phyloP scores from a whole-genome alignment of 2,329 filamentous ascomycete species.

The Curvularia sp. region DNA sequence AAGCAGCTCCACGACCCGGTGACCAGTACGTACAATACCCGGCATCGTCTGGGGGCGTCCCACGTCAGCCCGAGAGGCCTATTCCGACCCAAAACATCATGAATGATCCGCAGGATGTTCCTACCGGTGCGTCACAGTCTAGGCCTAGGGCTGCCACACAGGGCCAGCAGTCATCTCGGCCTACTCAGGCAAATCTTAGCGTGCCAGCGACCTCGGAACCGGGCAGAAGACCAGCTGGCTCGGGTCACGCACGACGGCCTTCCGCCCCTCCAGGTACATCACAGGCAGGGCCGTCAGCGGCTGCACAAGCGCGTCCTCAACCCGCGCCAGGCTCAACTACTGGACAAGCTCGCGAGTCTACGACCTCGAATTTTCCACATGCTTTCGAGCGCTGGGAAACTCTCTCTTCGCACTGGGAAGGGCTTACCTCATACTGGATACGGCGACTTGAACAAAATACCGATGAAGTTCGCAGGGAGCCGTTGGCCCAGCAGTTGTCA shows the following conservation, averaged over 20 bases:
- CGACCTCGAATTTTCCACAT: slow-evolving; percentile 80
- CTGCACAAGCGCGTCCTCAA: slow-evolving; percentile 39
- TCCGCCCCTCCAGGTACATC: slow-evolving; percentile 41
- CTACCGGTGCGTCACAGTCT: slow-evolving; percentile 38
- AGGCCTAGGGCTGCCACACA: slow-evolving; percentile 44
- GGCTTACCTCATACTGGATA: slow-evolving; percentile 96
- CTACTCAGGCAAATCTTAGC: slow-evolving; percentile 35
- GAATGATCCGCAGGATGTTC: slow-evolving; percentile 30
- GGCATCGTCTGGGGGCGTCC: slow-evolving; percentile 32
- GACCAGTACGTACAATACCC: slow-evolving; percentile 41
- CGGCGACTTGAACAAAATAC: slow-evolving; percentile 89
- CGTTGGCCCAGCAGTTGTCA: slow-evolving; percentile 84
- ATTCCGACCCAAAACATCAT: slow-evolving; percentile 30
- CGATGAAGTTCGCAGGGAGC: slow-evolving; percentile 80
- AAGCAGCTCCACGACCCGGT: slow-evolving; percentile 34
- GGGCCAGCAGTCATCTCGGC: slow-evolving; percentile 47
- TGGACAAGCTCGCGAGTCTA: slow-evolving; percentile 45
- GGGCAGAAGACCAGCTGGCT: slow-evolving; percentile 41
- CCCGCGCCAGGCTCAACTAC: slow-evolving; percentile 35
- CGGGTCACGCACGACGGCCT: slow-evolving; percentile 43
- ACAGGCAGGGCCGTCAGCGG: slow-evolving; percentile 40
- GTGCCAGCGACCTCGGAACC: slow-evolving; percentile 32
- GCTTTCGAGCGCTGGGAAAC: slow-evolving; percentile 98
- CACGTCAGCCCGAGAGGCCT: slow-evolving; percentile 41
- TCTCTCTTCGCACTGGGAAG: slow-evolving; percentile 96